phyloP scores from a whole-genome alignment of 352 stramenopile species.

The Globisporangium lucens region DNA sequence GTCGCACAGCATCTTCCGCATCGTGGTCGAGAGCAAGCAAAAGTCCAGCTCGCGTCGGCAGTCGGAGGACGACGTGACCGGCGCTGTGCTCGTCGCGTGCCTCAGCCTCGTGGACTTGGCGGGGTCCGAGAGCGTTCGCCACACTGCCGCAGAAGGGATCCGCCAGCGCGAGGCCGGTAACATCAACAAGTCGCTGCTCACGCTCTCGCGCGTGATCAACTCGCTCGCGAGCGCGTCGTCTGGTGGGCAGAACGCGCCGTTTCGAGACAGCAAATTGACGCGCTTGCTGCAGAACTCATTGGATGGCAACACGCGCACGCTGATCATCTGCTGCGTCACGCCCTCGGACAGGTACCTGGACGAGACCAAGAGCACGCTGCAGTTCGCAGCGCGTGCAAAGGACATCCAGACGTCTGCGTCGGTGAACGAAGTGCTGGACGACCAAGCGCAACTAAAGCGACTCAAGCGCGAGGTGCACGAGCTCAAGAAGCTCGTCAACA shows the following conservation, averaged over 20 bases:
- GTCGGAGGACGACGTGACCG: constrained; percentile 69
- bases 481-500: constrained; percentile 62
- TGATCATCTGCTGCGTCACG: constrained; percentile 88
- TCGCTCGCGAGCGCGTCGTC: constrained; percentile 42
- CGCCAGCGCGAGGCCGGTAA: constrained; percentile 95
- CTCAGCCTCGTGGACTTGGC: constrained; percentile 98
- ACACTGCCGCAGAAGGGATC: constrained; percentile 93
- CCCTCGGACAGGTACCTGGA: constrained; percentile 72
- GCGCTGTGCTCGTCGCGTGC: constrained; percentile 90
- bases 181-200: constrained; percentile 97
- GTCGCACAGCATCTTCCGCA: constrained; percentile 81
- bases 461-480: constrained; percentile 72
- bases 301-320: constrained; percentile 88
- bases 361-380: constrained; percentile 88
- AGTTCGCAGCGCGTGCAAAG: constrained; percentile 92
- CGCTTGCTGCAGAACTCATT: constrained; percentile 89
- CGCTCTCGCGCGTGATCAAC: constrained; percentile 94
- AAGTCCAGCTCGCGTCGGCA: constrained; percentile 41
- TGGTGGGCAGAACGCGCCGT: constrained; percentile 56
- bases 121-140: constrained; percentile 94
- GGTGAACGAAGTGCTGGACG: constrained; percentile 91
- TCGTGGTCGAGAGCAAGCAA: constrained; percentile 82
- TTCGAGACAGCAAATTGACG: constrained; percentile 91
- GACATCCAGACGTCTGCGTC: constrained; percentile 77
- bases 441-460: constrained; percentile 79